A percentile compares a stretch with the other conserved stretches of the same genome.
Conservation (phyloP, 2,329 filamentous ascomycete genomes). For the Aspergillus phoenicis region DNA sequence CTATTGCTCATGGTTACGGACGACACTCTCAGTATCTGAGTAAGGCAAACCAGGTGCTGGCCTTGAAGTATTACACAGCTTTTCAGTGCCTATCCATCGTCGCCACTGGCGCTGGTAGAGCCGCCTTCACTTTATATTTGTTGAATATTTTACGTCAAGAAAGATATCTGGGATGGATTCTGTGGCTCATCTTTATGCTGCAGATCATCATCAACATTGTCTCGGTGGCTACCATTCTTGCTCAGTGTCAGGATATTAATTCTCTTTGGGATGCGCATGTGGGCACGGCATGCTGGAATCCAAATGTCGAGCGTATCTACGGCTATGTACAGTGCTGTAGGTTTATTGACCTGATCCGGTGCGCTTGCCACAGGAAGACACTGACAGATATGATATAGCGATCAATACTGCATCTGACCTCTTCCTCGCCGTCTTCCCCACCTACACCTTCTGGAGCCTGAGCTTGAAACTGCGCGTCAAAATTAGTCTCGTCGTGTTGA, state of each 20-base stretch:
- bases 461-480: slow-evolving; percentile 35
- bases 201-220: slow-evolving; percentile 28
- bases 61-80: slow-evolving; percentile 4
- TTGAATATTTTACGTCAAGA: slow-evolving; percentile 11
- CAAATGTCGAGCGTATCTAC: slow-evolving; percentile 29
- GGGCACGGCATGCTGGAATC: slow-evolving; percentile 24
- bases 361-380: slow-evolving; percentile 28
- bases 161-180: background rate
- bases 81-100: background rate
- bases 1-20: slow-evolving; percentile 4
- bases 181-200: slow-evolving; percentile 9
- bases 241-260: slow-evolving; percentile 26
- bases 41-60: background rate
- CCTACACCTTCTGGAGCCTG: slow-evolving; percentile 35
- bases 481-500: slow-evolving; percentile 30
- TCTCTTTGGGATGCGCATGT: slow-evolving; percentile 27
- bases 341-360: slow-evolving; percentile 30
- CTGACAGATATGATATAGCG: slow-evolving; percentile 10
- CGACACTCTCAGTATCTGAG: background rate
- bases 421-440: slow-evolving; percentile 32
- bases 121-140: slow-evolving; percentile 11
- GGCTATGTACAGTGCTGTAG: slow-evolving; percentile 33
- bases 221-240: slow-evolving; percentile 29
- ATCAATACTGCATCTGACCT: slow-evolving; percentile 32
- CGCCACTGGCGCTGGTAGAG: slow-evolving; percentile 7